Evolutionary conservation across 306 rosid genomes (phyloP).

Genomic region (Quercus mongolica): DNA sequence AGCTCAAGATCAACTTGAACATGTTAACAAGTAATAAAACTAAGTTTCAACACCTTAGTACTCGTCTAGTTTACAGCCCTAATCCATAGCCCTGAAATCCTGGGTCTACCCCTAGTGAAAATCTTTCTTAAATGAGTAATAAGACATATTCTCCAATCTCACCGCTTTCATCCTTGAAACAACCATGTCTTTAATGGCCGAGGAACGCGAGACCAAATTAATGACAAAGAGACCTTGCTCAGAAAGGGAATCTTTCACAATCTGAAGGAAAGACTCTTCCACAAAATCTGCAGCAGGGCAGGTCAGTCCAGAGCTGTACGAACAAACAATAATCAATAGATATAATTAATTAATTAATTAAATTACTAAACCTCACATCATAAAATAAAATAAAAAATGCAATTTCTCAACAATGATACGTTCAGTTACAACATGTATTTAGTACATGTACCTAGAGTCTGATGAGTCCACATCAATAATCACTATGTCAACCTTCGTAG

Average conservation of each 20-base stretch:
- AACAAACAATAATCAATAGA: conserved; percentile 13
- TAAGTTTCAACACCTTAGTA: no score
- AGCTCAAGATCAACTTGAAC: no score
- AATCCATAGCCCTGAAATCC: background rate
- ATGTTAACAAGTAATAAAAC: no score
- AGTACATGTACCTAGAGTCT: conserved; percentile 67
- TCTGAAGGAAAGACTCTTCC: conserved; percentile 69
- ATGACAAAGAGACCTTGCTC: conserved; percentile 73
- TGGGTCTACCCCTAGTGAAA: background rate
- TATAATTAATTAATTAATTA: background rate
- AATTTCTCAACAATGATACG: conserved; percentile 6
- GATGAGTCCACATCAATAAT: conserved; percentile 90
- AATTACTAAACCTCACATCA: conserved; percentile 11
- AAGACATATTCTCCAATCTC: conserved; percentile 22
- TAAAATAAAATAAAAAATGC: background rate
- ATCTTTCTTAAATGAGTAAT: conserved; percentile 10
- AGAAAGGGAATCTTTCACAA: conserved; percentile 59
- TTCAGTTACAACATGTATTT: conserved; percentile 10
- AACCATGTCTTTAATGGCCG: conserved; percentile 56
- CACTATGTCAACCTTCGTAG: conserved; percentile 61
- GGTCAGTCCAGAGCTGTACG: conserved; percentile 73
- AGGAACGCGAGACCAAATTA: conserved; percentile 87
- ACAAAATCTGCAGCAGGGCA: conserved; percentile 85
- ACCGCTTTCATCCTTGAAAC: conserved; percentile 78
- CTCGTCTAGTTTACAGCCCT: no score